These are phyloP conservation scores for Phyllosticta citribraziliensis DNA, from an alignment of 2,329 filamentous ascomycete species.

Conservation along the genomic window DNA sequence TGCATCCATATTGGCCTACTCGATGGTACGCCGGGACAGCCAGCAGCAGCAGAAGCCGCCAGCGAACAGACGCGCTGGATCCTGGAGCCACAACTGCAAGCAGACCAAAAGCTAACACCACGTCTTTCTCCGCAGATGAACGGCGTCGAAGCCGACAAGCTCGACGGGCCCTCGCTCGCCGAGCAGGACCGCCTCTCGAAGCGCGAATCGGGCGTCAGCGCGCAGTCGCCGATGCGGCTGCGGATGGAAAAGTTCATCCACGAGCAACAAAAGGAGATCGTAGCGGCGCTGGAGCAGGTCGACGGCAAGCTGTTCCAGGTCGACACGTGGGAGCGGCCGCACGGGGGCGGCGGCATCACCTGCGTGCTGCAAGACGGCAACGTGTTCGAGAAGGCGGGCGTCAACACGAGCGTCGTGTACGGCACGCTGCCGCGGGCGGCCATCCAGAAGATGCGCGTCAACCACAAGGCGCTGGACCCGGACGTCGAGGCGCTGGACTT, in stretches of 20 bases:
- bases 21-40: slow-evolving; percentile 37
- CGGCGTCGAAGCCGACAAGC: slow-evolving; percentile 24
- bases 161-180: slow-evolving; percentile 62
- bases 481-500: slow-evolving; percentile 79
- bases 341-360: slow-evolving; percentile 86
- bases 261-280: slow-evolving; percentile 80
- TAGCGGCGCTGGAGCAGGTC: slow-evolving; percentile 69
- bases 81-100: not conserved
- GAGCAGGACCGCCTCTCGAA: slow-evolving; percentile 76
- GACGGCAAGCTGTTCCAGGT: slow-evolving; percentile 74
- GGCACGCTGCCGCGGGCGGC: slow-evolving; percentile 78
- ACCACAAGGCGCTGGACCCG: slow-evolving; percentile 79
- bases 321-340: slow-evolving; percentile 79
- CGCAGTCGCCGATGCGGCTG: slow-evolving; percentile 85
- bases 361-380: slow-evolving; percentile 94
- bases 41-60: not conserved
- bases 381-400: slow-evolving; percentile 94
- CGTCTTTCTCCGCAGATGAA: not conserved
- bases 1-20: slow-evolving; percentile 46
- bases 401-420: slow-evolving; percentile 92
- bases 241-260: slow-evolving; percentile 97
- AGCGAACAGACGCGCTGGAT: too few species aligned
- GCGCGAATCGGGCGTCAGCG: slow-evolving; percentile 63
- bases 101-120: not conserved
- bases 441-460: slow-evolving; percentile 82